Conservation (phyloP, 2,329 filamentous ascomycete species). For the Alternaria sp. region DNA sequence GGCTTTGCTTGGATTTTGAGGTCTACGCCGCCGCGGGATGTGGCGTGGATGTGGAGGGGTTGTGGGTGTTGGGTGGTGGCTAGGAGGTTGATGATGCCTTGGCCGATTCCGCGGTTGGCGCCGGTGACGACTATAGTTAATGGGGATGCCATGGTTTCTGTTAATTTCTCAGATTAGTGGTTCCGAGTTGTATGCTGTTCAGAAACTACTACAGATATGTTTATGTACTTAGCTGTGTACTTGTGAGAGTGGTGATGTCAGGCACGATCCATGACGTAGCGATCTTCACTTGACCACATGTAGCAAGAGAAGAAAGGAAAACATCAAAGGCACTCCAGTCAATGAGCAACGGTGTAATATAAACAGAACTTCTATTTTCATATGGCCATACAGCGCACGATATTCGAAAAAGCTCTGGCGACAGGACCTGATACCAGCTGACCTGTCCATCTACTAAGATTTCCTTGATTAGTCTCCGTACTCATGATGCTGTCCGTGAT, state of each 20-base stretch:
- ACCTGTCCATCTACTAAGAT: neutral
- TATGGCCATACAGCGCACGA: neutral
- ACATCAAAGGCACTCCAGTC: neutral
- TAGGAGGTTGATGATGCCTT: constrained; percentile 28
- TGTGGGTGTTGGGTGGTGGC: constrained; percentile 17
- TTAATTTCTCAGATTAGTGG: neutral
- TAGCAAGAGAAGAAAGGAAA: neutral
- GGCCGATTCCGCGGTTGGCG: constrained; percentile 30
- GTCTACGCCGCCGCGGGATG: constrained; percentile 24
- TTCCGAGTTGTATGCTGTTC: neutral
- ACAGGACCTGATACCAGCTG: neutral
- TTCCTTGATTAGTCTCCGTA: neutral
- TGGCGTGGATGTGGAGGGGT: constrained; percentile 26
- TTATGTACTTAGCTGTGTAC: neutral
- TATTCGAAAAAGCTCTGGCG: neutral
- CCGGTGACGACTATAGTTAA: constrained; percentile 31
- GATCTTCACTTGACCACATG: neutral
- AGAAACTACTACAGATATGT: neutral
- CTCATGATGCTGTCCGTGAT: neutral
- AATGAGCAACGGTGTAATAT: neutral
- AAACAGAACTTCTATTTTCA: neutral
- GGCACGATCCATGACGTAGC: constrained; percentile 6
- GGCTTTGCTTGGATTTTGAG: constrained; percentile 6
- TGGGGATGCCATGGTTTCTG: constrained; percentile 14
- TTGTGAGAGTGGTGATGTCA: constrained; percentile 6